A percentile compares a stretch with the other conserved stretches of the same genome.
phyloP scores from a whole-genome alignment of 495 filamentous ascomycete species.

The Chaetomium tenue region DNA sequence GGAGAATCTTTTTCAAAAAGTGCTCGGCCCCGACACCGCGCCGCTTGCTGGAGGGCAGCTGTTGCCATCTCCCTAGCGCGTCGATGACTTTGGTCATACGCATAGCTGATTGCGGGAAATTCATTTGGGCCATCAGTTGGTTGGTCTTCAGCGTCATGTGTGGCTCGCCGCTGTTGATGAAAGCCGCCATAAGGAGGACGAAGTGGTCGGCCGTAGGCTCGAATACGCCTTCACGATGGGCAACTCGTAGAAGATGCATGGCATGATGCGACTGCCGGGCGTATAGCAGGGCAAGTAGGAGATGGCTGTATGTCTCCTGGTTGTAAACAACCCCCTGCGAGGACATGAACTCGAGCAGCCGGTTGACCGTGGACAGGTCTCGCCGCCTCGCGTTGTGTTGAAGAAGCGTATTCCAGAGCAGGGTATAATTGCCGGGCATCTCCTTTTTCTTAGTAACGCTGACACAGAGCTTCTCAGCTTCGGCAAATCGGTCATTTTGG shows the following conservation, averaged over 20 bases:
- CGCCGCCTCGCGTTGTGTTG: slow-evolving; percentile 62
- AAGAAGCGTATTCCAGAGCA: slow-evolving; percentile 79
- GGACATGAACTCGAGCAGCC: slow-evolving; percentile 63
- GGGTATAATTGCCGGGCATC: slow-evolving; percentile 45
- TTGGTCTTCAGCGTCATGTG: slow-evolving; percentile 34
- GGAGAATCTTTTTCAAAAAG: slow-evolving; percentile 34
- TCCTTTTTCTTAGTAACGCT: slow-evolving; percentile 42
- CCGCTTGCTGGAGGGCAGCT: slow-evolving; percentile 26
- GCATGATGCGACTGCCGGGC: slow-evolving; percentile 63
- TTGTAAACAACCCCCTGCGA: slow-evolving; percentile 57
- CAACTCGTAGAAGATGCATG: slow-evolving; percentile 57
- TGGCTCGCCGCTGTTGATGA: slow-evolving; percentile 41
- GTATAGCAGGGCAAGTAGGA: slow-evolving; percentile 68
- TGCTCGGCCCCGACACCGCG: slow-evolving; percentile 25
- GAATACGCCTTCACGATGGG: slow-evolving; percentile 58
- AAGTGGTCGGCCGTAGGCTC: slow-evolving; percentile 61
- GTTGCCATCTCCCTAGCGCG: slow-evolving; percentile 37
- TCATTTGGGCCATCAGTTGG: slow-evolving; percentile 36
- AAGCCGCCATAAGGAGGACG: slow-evolving; percentile 34
- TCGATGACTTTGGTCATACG: slow-evolving; percentile 38
- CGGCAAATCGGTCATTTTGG: slow-evolving; percentile 54
- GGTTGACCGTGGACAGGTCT: slow-evolving; percentile 60
- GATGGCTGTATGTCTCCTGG: slow-evolving; percentile 66
- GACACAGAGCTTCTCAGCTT: slow-evolving; percentile 60
- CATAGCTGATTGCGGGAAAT: slow-evolving; percentile 34